A percentile compares a stretch with the other conserved stretches of the same genome.
Evolutionary conservation across 2,329 filamentous ascomycete genomes (phyloP).

Genomic region (Dactylonectria estremocensis): DNA sequence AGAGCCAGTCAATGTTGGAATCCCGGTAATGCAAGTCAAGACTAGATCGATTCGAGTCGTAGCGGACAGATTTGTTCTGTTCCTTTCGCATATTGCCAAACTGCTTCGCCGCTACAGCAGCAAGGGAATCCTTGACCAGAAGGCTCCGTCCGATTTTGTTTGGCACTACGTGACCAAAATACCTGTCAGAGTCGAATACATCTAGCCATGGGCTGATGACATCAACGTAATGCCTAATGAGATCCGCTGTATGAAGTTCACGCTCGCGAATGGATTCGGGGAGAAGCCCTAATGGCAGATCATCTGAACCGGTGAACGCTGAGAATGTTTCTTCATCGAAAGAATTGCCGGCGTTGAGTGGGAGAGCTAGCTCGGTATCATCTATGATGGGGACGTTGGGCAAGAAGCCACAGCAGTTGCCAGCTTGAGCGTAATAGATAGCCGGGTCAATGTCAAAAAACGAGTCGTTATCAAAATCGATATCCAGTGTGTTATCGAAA

Average conservation of each 20-base stretch:
- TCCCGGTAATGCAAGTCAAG: not conserved
- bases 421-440: constrained; percentile 1
- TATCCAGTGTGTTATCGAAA: not conserved
- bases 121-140: constrained; percentile 10
- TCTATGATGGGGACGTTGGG: not conserved
- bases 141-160: constrained; percentile 5
- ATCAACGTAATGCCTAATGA: constrained; percentile 13
- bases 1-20: constrained; percentile 11
- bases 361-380: no score
- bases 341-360: not conserved
- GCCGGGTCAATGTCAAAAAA: constrained; percentile 16
- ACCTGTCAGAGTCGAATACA: constrained; percentile 16
- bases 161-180: constrained; percentile 15
- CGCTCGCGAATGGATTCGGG: constrained; percentile 12
- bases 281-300: not conserved
- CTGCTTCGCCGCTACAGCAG: constrained; percentile 15
- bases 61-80: not conserved
- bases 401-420: constrained; percentile 9
- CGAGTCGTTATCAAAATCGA: not conserved
- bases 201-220: constrained; percentile 16
- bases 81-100: not conserved
- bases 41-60: not conserved
- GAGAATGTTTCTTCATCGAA: no score
- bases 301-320: no score
- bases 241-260: not conserved